Evolutionary conservation across 768 basidiomycete genomes (phyloP).

Genomic region (Tulasnella sp.): DNA sequence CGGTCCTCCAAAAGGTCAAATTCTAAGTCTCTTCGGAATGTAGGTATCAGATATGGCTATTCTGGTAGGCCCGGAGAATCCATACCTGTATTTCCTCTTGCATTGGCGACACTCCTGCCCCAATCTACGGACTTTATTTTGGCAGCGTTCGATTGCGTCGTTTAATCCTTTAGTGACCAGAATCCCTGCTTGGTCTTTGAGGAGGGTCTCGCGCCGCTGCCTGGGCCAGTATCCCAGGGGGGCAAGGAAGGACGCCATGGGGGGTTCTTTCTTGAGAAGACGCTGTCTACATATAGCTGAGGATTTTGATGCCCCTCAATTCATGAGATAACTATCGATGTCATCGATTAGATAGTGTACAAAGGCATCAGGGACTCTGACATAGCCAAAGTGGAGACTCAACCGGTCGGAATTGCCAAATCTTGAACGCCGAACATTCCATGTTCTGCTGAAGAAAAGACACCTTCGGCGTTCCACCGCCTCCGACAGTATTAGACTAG

Average conservation of each 20-base stretch:
- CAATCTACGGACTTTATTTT: conserved; percentile 51
- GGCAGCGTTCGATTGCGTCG: conserved; percentile 53
- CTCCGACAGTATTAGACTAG: neutral
- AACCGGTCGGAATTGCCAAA: neutral
- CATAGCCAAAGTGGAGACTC: neutral
- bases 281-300: neutral
- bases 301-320: neutral
- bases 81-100: conserved; percentile 58
- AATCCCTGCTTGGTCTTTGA: conserved; percentile 41
- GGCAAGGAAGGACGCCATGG: neutral
- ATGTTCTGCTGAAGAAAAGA: neutral
- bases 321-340: neutral
- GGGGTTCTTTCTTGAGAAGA: neutral
- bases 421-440: neutral
- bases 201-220: neutral
- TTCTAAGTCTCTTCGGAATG: conserved; percentile 55
- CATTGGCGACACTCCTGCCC: conserved; percentile 51
- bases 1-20: conserved; percentile 56
- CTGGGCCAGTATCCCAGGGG: neutral
- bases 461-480: neutral
- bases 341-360: neutral
- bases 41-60: neutral
- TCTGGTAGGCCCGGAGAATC: neutral
- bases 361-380: neutral
- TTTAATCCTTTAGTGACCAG: conserved; percentile 53